phyloP scores from a whole-genome alignment of 1,139 yeast species.

The Yamadazyma oceani region DNA sequence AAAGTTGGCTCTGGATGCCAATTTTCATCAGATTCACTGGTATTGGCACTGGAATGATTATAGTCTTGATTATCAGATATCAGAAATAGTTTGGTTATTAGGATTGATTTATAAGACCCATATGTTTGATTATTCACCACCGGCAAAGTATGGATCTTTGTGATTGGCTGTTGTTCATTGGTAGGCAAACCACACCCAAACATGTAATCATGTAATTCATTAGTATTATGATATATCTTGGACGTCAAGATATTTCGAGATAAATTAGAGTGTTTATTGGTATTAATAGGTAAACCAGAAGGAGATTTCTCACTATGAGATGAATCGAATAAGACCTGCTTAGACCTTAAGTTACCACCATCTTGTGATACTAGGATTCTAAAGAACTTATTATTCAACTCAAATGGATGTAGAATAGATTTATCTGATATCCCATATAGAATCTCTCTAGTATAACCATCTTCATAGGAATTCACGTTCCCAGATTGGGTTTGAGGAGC shows the following conservation, averaged over 20 bases:
- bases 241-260: slow-evolving; percentile 20
- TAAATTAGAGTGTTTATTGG: slow-evolving; percentile 6
- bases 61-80: slow-evolving; percentile 30
- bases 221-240: slow-evolving; percentile 38
- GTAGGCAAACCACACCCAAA: slow-evolving; percentile 59
- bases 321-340: slow-evolving; percentile 52
- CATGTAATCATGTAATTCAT: slow-evolving; percentile 52
- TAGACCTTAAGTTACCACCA: slow-evolving; percentile 49
- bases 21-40: slow-evolving; percentile 6
- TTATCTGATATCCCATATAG: slow-evolving; percentile 42
- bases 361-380: slow-evolving; percentile 53
- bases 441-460: slow-evolving; percentile 42
- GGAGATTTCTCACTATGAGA: slow-evolving; percentile 20
- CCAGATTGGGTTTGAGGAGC: slow-evolving; percentile 14
- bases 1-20: slow-evolving; percentile 40
- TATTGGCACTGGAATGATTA: slow-evolving; percentile 6
- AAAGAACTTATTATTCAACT: slow-evolving; percentile 36
- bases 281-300: slow-evolving; percentile 1
- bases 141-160: slow-evolving; percentile 52
- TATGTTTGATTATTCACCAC: slow-evolving; percentile 31
- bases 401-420: slow-evolving; percentile 28
- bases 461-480: slow-evolving; percentile 33
- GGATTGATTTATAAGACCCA: slow-evolving; percentile 35
- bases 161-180: slow-evolving; percentile 43
- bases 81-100: slow-evolving; percentile 48